Base-by-base conservation (phyloP, 352 stramenopile species). In the Globisporangium megalacanthum region DNA sequence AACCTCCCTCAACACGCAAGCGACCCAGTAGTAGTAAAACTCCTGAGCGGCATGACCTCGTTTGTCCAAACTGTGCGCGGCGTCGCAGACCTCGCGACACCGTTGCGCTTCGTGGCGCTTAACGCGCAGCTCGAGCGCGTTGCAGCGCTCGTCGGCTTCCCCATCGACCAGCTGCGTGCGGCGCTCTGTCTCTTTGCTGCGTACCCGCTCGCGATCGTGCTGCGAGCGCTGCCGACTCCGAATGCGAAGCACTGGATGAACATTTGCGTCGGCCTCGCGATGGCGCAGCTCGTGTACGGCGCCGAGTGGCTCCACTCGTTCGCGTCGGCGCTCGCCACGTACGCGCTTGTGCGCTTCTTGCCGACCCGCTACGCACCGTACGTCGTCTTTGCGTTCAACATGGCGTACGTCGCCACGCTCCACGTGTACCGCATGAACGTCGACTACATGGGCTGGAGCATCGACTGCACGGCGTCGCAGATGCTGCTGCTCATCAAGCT, bases 401-500 rank as follows among this genome's bases (percentile, higher is more conserved):
- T 99, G 76, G 52, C 65, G 20, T 98, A 97, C 78, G 85, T 98
- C 47, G 82, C 89, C 36, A 68, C 80, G 14, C 79, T 83, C n/a
- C 96, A 99, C 70, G 74, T 98, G 29, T 96, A 99, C 73, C 92
- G 95, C 59, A 79, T 98, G 58, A 95, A 92, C 61, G 90, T 98
- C 39, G 96, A 98, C 70, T 99, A 98, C 66, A 92, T 98, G 70
- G 85, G 85, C 57, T 94, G 79, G 77, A 93, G 60, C 37, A 69
- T 96, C 49, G 89, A 97, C 66, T 88, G 83, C 39, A 96, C 86
- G 6, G 88, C 68, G 0, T 72, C 82, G 31, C 88, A 97, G 67
- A 97, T 97, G 93, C 76, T 98, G 42, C 69, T 99, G 25, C 92
- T 97, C 33, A 98, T 98, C 84, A 99, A 99, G 66, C 79, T 99